A percentile compares a stretch with the other conserved stretches of the same genome.
phyloP scores from a whole-genome alignment of 1,284 basidiomycete genomes.

The Trichosporon faecale region DNA sequence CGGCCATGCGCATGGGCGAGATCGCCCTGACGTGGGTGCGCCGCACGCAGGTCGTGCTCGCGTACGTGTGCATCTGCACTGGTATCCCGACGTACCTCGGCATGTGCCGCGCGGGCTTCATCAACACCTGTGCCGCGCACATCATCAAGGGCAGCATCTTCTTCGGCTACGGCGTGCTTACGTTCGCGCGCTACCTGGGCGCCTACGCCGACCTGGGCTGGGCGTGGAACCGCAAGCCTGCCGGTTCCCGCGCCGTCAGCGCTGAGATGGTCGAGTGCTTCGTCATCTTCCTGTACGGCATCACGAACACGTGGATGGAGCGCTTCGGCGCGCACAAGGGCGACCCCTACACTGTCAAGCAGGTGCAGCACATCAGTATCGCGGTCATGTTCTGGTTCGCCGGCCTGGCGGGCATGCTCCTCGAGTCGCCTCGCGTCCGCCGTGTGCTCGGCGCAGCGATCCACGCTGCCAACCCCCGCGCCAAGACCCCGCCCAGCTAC shows the following conservation, averaged over 20 bases:
- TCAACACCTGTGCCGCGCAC: slow-evolving; percentile 85
- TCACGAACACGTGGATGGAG: slow-evolving; percentile 96
- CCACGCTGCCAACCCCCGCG: slow-evolving; percentile 22
- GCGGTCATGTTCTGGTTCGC: slow-evolving; percentile 88
- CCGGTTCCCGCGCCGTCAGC: slow-evolving; percentile 54
- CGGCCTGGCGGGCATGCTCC: slow-evolving; percentile 80
- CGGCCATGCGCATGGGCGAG: slow-evolving; percentile 21
- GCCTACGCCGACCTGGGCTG: slow-evolving; percentile 83
- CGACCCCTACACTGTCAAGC: slow-evolving; percentile 84
- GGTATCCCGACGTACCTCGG: slow-evolving; percentile 40
- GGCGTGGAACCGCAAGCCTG: slow-evolving; percentile 76
- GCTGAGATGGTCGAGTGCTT: slow-evolving; percentile 85
- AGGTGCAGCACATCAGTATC: slow-evolving; percentile 93
- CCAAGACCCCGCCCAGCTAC: slow-evolving; percentile 69
- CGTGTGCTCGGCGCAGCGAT: slow-evolving; percentile 45
- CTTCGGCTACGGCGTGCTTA: slow-evolving; percentile 83
- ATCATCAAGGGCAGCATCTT: slow-evolving; percentile 90
- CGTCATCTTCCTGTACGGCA: slow-evolving; percentile 85
- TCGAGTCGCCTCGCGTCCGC: slow-evolving; percentile 73
- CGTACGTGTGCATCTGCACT: slow-evolving; percentile 40
- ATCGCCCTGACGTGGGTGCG: slow-evolving; percentile 39
- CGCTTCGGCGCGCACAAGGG: slow-evolving; percentile 77
- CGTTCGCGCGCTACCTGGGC: slow-evolving; percentile 88
- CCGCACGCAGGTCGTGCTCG: slow-evolving; percentile 40
- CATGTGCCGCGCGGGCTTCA: slow-evolving; percentile 55